Evolutionary conservation across 129 eudicot species (phyloP).

Genomic region (Rutidosis leptorrhynchoides): DNA sequence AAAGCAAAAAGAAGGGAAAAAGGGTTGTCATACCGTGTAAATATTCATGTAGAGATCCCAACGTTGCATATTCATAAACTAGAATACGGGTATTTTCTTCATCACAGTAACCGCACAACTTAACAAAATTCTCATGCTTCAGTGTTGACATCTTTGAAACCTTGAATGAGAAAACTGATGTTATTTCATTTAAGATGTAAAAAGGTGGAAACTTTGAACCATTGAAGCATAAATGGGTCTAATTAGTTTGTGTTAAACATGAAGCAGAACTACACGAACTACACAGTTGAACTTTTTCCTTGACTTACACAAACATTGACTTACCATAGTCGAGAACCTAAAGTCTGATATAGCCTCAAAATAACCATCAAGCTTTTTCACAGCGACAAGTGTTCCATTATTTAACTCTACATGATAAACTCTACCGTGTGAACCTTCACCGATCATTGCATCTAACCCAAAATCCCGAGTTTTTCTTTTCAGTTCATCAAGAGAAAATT

Average conservation of each 20-base stretch:
- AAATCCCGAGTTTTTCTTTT: slow-evolving; percentile 88
- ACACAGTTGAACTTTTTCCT: background rate
- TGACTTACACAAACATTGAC: background rate
- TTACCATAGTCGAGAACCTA: slow-evolving; percentile 82
- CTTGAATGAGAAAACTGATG: slow-evolving; percentile 28
- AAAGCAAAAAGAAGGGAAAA: too few relatives aligned
- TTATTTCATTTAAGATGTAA: background rate
- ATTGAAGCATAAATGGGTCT: background rate
- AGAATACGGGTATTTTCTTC: slow-evolving; percentile 65
- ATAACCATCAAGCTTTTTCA: slow-evolving; percentile 89
- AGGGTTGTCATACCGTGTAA: slow-evolving; percentile 48
- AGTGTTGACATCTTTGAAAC: slow-evolving; percentile 66
- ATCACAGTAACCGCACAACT: slow-evolving; percentile 69
- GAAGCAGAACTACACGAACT: too few relatives aligned
- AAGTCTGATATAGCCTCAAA: slow-evolving; percentile 68
- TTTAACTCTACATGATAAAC: slow-evolving; percentile 67
- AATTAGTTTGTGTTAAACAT: too few relatives aligned
- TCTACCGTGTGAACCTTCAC: slow-evolving; percentile 96
- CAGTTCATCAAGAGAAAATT: slow-evolving; percentile 75
- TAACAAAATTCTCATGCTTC: slow-evolving; percentile 76
- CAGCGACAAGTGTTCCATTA: slow-evolving; percentile 74
- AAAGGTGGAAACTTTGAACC: background rate
- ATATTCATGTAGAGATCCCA: slow-evolving; percentile 83
- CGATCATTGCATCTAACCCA: slow-evolving; percentile 83
- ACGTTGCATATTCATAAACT: slow-evolving; percentile 78